These are phyloP conservation scores for Fusarium continuum DNA, from an alignment of 2,329 filamentous ascomycete species.

Conservation along the genomic window DNA sequence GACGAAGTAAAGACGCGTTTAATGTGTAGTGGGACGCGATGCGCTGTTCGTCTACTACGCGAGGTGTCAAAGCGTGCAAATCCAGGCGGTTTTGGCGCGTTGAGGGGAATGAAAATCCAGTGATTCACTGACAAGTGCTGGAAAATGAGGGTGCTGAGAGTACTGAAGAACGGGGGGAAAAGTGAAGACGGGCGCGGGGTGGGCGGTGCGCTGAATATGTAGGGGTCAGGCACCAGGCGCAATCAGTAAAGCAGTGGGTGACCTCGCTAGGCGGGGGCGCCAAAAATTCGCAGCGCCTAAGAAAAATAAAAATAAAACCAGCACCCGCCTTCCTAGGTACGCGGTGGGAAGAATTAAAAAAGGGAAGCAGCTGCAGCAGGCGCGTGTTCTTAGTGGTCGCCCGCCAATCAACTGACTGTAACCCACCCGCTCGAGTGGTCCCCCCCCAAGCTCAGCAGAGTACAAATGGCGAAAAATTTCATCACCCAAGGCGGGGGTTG, in stretches of 20 bases:
- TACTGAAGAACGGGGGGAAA: conserved; percentile 46
- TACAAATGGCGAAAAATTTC: conserved; percentile 27
- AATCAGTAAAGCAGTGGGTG: conserved; percentile 45
- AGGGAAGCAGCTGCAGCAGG: conserved; percentile 40
- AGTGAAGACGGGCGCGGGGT: conserved; percentile 45
- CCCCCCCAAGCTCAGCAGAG: conserved; percentile 20
- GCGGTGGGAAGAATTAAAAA: conserved; percentile 16
- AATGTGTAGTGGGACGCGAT: conserved; percentile 30
- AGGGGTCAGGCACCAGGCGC: conserved; percentile 44
- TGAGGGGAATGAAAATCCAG: conserved; percentile 33
- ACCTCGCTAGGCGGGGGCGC: conserved; percentile 32
- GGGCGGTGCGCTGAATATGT: conserved; percentile 51
- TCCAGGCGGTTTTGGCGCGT: conserved; percentile 42
- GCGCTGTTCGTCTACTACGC: conserved; percentile 29
- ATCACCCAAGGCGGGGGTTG: conserved; percentile 29
- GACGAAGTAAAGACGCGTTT: conserved; percentile 17
- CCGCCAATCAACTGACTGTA: conserved; percentile 19
- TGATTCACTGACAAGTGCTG: conserved; percentile 35
- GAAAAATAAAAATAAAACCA: conserved; percentile 24
- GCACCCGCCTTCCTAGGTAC: conserved; percentile 22
- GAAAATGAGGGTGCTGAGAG: conserved; percentile 42
- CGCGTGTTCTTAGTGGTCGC: conserved; percentile 33
- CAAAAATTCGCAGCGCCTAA: conserved; percentile 32
- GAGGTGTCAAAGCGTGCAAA: conserved; percentile 40
- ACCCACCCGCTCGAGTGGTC: conserved; percentile 19